phyloP scores from a whole-genome alignment of 163 green algal genomes.

The Chlorella variabilis region DNA sequence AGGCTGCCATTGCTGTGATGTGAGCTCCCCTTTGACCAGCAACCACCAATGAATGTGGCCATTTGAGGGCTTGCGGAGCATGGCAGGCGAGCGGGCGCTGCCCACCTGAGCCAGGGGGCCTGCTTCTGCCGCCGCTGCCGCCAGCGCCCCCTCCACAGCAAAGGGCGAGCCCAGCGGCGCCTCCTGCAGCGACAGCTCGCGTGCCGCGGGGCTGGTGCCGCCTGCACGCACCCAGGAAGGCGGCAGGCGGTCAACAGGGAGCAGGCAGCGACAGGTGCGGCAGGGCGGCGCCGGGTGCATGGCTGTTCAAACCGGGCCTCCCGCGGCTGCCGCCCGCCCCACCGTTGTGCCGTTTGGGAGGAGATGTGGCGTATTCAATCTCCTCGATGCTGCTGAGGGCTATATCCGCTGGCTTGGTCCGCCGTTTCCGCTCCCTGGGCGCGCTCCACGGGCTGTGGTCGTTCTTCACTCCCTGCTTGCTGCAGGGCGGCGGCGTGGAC shows the following conservation, averaged over 20 bases:
- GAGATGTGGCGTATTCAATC: constrained; percentile 21
- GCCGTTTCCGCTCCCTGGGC: constrained; percentile 19
- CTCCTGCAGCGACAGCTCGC: constrained; percentile 12
- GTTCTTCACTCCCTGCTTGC: constrained; percentile 20
- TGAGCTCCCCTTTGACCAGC: too few relatives aligned
- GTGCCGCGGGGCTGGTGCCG: constrained; percentile 17
- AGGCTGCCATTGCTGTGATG: too few relatives aligned
- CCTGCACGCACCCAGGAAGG: constrained; percentile 1
- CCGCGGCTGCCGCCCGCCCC: neutral
- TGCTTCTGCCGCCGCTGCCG: neutral
- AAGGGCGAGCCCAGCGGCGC: neutral
- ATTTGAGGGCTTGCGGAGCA: too few relatives aligned
- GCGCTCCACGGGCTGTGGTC: constrained; percentile 31
- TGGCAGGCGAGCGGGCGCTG: neutral
- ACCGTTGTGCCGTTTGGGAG: constrained; percentile 38
- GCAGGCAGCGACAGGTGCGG: neutral
- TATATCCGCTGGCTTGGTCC: neutral
- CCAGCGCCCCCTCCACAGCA: neutral
- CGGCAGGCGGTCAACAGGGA: neutral
- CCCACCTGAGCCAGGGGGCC: constrained; percentile 25
- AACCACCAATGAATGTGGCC: too few relatives aligned
- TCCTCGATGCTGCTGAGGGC: constrained; percentile 30
- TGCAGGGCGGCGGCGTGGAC: constrained; percentile 5
- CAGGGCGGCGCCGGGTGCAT: neutral
- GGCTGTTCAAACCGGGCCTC: constrained; percentile 20